A percentile compares a stretch with the other conserved stretches of the same genome.
Evolutionary conservation across 23 red algal genomes (phyloP).

Genomic region (Gracilaria caudata): DNA sequence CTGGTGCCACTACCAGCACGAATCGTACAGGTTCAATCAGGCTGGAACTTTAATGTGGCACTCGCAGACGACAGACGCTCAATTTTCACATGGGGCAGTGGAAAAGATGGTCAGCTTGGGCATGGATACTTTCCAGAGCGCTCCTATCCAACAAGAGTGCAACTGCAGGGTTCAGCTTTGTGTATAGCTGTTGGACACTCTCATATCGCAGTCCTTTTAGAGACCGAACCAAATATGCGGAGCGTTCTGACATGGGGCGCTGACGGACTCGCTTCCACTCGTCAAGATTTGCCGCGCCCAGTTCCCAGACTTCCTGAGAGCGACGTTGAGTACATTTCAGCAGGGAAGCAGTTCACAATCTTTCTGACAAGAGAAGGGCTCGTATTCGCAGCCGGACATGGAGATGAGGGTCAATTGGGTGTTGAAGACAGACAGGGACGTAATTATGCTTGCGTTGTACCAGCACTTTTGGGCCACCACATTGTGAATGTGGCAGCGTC

Average conservation of each 20-base stretch:
- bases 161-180: slow-evolving; percentile 1
- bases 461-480: not conserved
- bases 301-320: not conserved
- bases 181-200: slow-evolving; percentile 5
- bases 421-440: slow-evolving; percentile 14
- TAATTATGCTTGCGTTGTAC: slow-evolving; percentile 13
- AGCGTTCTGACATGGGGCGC: slow-evolving; percentile 4
- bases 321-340: not conserved
- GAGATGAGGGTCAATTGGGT: slow-evolving; percentile 26
- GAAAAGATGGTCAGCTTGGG: slow-evolving; percentile 13
- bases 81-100: slow-evolving; percentile 12
- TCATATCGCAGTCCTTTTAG: slow-evolving; percentile 2
- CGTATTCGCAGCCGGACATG: slow-evolving; percentile 14
- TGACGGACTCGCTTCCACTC: slow-evolving; percentile 22
- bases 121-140: slow-evolving; percentile 21
- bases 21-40: not conserved
- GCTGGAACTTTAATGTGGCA: slow-evolving; percentile 8
- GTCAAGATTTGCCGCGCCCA: slow-evolving; percentile 7
- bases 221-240: not conserved
- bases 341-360: slow-evolving; percentile 11
- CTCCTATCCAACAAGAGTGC: not conserved
- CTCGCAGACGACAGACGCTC: not conserved
- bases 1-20: not conserved
- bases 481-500: slow-evolving; percentile 29
- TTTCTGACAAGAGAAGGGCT: not conserved